Percentiles rank a stretch among this genome's conserved stretches.
Conservation (phyloP, 306 rosid genomes). For the Lathyrus aphaca region DNA sequence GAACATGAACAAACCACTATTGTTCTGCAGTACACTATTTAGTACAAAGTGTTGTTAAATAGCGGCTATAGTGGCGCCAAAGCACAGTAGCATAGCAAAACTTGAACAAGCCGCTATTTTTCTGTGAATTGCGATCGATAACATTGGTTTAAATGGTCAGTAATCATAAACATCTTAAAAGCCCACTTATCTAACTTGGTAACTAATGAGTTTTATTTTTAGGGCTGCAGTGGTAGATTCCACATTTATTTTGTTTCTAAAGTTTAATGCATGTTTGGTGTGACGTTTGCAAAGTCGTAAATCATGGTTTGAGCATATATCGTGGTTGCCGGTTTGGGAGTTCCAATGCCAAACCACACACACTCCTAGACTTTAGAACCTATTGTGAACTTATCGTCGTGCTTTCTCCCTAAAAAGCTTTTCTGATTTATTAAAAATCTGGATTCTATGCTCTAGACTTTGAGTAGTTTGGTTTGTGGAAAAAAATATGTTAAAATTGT, state of each 20-base stretch:
- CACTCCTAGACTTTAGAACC: slow-evolving; percentile 15
- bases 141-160: slow-evolving; percentile 18
- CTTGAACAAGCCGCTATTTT: too few species aligned
- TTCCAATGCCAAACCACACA: background rate
- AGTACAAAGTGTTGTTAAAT: too few species aligned
- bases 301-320: background rate
- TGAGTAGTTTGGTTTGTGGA: slow-evolving; percentile 28
- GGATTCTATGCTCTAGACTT: slow-evolving; percentile 15
- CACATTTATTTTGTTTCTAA: too few species aligned
- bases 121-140: too few species aligned
- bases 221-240: slow-evolving; percentile 11
- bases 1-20: too few species aligned
- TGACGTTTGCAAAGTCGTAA: background rate
- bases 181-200: background rate
- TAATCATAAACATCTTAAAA: background rate
- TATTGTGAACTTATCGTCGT: slow-evolving; percentile 2
- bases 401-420: slow-evolving; percentile 3
- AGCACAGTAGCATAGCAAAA: too few species aligned
- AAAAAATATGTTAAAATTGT: slow-evolving; percentile 13
- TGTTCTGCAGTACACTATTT: too few species aligned
- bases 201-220: slow-evolving; percentile 23
- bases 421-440: slow-evolving; percentile 17
- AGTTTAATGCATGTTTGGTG: background rate
- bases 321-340: background rate
- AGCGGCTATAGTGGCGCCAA: too few species aligned